Percentiles rank a stretch among this genome's conserved stretches.
These are phyloP conservation scores for Pterocarpus macrocarpus DNA, from an alignment of 306 rosid genomes.

Conservation along the genomic window DNA sequence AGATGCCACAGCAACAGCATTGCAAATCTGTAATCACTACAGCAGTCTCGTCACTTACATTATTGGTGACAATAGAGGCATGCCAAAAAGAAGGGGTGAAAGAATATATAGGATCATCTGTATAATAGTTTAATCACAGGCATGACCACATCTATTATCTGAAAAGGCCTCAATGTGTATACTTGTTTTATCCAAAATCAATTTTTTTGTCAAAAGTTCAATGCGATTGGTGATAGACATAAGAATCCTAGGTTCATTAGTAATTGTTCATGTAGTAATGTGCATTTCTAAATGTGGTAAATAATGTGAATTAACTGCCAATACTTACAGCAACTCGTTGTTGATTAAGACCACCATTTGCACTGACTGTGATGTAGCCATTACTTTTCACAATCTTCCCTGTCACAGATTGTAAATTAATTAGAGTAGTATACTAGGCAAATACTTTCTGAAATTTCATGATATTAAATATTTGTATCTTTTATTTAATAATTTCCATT, in stretches of 20 bases:
- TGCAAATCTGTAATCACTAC: conserved; percentile 81
- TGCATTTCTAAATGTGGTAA: conserved; percentile 28
- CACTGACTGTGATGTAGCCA: conserved; percentile 90
- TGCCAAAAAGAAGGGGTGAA: conserved; percentile 17
- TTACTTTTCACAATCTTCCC: conserved; percentile 62
- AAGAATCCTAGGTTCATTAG: conserved; percentile 7
- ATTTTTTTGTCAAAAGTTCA: no score
- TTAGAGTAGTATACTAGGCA: background rate
- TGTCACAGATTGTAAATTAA: conserved; percentile 53
- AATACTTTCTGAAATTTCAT: no score
- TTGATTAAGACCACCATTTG: conserved; percentile 99
- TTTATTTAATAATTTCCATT: no score
- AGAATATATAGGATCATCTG: background rate
- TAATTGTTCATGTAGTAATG: background rate
- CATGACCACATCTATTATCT: background rate
- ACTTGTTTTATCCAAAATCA: no score
- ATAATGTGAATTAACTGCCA: conserved; percentile 22
- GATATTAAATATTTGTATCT: no score
- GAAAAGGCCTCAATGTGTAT: background rate
- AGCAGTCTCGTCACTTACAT: conserved; percentile 55
- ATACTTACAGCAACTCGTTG: conserved; percentile 95
- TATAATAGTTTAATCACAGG: background rate
- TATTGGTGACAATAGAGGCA: conserved; percentile 39
- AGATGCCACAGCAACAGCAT: conserved; percentile 90
- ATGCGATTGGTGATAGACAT: background rate